A percentile compares a stretch with the other conserved stretches of the same genome.
Evolutionary conservation across 495 filamentous ascomycete genomes (phyloP).

Genomic region (Bombardia bombarda): DNA sequence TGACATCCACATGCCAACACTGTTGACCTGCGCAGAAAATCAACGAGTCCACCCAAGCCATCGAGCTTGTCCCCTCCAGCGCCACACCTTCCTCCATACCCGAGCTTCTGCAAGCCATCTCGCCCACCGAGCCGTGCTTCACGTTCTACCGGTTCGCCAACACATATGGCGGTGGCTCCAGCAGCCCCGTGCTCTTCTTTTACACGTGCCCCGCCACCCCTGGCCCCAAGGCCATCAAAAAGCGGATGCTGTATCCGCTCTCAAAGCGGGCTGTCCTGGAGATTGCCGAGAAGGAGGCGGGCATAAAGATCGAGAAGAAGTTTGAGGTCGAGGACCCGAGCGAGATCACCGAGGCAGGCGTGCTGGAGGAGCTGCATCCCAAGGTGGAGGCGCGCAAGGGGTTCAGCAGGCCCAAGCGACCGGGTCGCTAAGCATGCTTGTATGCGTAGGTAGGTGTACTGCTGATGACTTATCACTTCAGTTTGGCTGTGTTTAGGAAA

Average conservation of each 20-base stretch:
- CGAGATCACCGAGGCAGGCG: constrained; percentile 65
- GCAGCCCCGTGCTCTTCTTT: constrained; percentile 74
- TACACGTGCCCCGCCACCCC: constrained; percentile 80
- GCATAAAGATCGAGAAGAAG: constrained; percentile 68
- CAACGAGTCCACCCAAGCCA: constrained; percentile 68
- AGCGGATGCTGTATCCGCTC: constrained; percentile 90
- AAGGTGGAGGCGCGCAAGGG: constrained; percentile 59
- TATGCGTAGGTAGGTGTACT: too few species aligned
- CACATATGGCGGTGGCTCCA: constrained; percentile 42
- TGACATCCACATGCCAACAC: neutral
- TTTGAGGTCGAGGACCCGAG: constrained; percentile 54
- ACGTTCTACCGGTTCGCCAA: constrained; percentile 75
- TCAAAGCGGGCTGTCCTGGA: constrained; percentile 64
- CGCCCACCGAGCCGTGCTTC: constrained; percentile 76
- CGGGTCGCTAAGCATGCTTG: too few species aligned
- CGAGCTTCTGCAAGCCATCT: constrained; percentile 57
- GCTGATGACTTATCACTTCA: too few species aligned
- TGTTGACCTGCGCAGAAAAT: too few species aligned
- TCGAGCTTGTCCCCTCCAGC: constrained; percentile 57
- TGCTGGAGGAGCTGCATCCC: constrained; percentile 72
- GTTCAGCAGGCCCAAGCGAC: constrained; percentile 74
- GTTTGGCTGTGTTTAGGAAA: too few species aligned
- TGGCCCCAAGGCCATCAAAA: constrained; percentile 65
- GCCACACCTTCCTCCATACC: constrained; percentile 34
- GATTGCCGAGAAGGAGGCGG: constrained; percentile 59